These are phyloP conservation scores for Penicillium brevicompactum DNA, from an alignment of 2,329 filamentous ascomycete genomes.

Conservation along the genomic window DNA sequence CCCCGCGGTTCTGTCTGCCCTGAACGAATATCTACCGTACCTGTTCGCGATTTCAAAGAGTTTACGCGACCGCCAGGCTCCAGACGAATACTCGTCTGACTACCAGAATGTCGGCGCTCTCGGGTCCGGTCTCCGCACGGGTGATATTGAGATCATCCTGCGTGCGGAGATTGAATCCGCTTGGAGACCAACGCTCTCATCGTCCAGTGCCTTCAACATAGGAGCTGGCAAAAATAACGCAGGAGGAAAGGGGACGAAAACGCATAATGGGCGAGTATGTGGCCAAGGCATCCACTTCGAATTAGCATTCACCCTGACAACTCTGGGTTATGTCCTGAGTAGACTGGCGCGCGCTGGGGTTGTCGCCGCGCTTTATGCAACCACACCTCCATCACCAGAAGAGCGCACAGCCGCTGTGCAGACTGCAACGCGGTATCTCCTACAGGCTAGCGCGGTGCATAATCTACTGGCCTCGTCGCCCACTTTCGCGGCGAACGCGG, in stretches of 20 bases:
- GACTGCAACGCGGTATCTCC: conserved; percentile 73
- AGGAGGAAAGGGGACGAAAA: conserved; percentile 26
- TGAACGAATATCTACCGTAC: conserved; percentile 81
- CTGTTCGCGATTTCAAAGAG: conserved; percentile 76
- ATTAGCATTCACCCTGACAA: conserved; percentile 74
- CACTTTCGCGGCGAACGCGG: conserved; percentile 35
- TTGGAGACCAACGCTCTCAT: conserved; percentile 82
- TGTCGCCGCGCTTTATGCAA: conserved; percentile 68
- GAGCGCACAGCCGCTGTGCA: conserved; percentile 71
- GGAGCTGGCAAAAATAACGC: not conserved
- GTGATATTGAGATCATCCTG: conserved; percentile 68
- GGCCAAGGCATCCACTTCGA: conserved; percentile 80
- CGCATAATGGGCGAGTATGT: conserved; percentile 68
- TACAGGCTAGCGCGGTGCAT: conserved; percentile 78
- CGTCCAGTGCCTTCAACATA: conserved; percentile 38
- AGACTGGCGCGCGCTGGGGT: conserved; percentile 72
- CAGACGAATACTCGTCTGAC: not conserved
- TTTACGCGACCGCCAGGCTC: conserved; percentile 48
- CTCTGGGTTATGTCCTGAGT: conserved; percentile 73
- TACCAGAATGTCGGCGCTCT: not conserved
- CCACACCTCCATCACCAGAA: conserved; percentile 63
- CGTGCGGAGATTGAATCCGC: conserved; percentile 67
- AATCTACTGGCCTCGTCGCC: conserved; percentile 66
- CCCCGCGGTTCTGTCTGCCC: conserved; percentile 65
- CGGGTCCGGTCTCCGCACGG: conserved; percentile 29